Conservation (phyloP, 345 rosid species). For the Eucalyptus pauciflora region DNA sequence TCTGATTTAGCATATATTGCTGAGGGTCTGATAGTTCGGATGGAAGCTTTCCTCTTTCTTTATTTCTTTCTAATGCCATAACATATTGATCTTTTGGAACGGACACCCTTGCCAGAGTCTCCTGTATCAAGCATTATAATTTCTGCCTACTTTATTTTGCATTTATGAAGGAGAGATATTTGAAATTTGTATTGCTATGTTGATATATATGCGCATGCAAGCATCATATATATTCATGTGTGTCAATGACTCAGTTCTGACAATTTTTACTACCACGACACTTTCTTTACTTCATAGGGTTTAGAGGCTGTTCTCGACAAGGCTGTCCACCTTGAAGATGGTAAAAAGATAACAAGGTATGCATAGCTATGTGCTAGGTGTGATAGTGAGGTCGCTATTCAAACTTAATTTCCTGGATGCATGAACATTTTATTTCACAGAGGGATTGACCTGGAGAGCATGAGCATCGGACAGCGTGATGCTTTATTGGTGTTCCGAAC, state of each 20-base stretch:
- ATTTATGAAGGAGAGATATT: not conserved
- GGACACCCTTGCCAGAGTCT: not conserved
- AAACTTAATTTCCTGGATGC: not conserved
- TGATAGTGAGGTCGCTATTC: not conserved
- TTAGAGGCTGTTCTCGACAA: slow-evolving; percentile 97
- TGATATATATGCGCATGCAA: not conserved
- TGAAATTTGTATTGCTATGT: not conserved
- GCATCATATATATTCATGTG: not conserved
- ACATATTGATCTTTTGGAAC: not conserved
- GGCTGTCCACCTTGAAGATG: slow-evolving; percentile 94
- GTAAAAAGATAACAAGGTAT: slow-evolving; percentile 82
- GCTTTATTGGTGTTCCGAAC: slow-evolving; percentile 93
- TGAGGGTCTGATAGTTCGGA: not conserved
- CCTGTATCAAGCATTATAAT: not conserved
- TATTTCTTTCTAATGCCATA: not conserved
- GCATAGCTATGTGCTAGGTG: not conserved
- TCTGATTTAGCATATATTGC: not conserved
- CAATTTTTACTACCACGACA: not conserved
- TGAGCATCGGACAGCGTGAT: slow-evolving; percentile 92
- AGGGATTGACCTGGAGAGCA: slow-evolving; percentile 91
- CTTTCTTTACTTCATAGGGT: slow-evolving; percentile 37
- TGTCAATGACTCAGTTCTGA: not conserved
- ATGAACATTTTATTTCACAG: slow-evolving; percentile 9
- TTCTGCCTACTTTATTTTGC: not conserved
- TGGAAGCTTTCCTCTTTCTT: not conserved